A percentile compares a stretch with the other conserved stretches of the same genome.
Evolutionary conservation across 371 early-diverging fungal species (phyloP).

Genomic region (Furculomyces boomerangus): DNA sequence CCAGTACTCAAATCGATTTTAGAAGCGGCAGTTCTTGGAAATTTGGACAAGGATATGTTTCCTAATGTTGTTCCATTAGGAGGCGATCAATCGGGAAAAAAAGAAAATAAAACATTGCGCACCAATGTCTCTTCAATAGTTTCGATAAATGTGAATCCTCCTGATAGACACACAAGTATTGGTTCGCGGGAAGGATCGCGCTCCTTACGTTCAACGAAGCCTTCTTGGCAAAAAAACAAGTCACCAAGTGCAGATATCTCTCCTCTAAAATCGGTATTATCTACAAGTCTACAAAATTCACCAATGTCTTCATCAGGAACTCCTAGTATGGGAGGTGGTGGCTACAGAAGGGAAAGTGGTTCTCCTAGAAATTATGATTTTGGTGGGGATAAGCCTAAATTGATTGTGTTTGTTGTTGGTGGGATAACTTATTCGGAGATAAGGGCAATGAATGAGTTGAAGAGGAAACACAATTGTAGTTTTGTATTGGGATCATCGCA

Average conservation of each 20-base stretch:
- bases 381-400: slow-evolving; percentile 11
- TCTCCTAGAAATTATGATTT: slow-evolving; percentile 4
- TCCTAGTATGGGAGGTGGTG: not conserved
- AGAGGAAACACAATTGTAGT: slow-evolving; percentile 46
- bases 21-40: slow-evolving; percentile 15
- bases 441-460: slow-evolving; percentile 64
- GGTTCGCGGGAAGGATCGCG: slow-evolving; percentile 2
- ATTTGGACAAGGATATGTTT: slow-evolving; percentile 20
- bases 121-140: not conserved
- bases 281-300: slow-evolving; percentile 7
- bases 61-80: slow-evolving; percentile 25
- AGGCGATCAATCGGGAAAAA: not conserved
- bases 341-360: not conserved
- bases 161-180: not conserved
- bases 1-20: slow-evolving; percentile 20
- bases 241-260: not conserved
- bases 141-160: not conserved
- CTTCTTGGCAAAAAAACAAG: not conserved
- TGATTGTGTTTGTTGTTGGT: slow-evolving; percentile 79
- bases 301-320: not conserved
- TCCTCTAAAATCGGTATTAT: not conserved
- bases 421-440: slow-evolving; percentile 87
- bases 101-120: not conserved
- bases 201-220: not conserved
- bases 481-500: slow-evolving; percentile 52